Percentiles rank a stretch among this genome's conserved stretches.
phyloP scores from a whole-genome alignment of 192 early-diverging fungal species.

The Powellomyces hirtus region DNA sequence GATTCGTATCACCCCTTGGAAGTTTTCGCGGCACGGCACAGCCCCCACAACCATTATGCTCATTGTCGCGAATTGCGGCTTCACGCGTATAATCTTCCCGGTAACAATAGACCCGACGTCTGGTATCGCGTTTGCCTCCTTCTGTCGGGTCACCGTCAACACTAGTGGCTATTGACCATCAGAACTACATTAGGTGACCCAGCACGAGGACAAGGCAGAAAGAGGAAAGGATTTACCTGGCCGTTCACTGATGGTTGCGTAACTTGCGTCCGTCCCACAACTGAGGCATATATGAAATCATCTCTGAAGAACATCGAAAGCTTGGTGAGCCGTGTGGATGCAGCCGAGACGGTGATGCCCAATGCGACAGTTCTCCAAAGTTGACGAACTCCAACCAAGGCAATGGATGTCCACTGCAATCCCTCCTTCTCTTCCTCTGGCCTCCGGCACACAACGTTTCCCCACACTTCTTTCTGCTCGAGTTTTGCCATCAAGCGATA shows the following conservation, averaged over 20 bases:
- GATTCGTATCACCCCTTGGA: conserved; percentile 82
- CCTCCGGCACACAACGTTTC: too few species aligned
- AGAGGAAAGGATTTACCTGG: too few species aligned
- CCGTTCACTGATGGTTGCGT: neutral
- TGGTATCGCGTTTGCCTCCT: conserved; percentile 49
- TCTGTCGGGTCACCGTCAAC: conserved; percentile 32
- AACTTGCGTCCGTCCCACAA: conserved; percentile 26
- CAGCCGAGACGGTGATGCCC: too few species aligned
- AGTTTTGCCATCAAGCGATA: neutral
- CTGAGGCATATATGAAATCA: conserved; percentile 33
- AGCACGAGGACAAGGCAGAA: neutral
- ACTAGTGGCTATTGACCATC: too few species aligned
- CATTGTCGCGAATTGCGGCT: conserved; percentile 79
- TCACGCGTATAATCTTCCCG: conserved; percentile 88
- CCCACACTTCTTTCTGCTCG: neutral
- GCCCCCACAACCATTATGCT: conserved; percentile 88
- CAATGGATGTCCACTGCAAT: too few species aligned
- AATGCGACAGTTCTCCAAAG: too few species aligned
- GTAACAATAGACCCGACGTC: conserved; percentile 59
- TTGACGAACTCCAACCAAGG: too few species aligned
- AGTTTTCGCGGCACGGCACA: conserved; percentile 56
- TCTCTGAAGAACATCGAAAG: too few species aligned
- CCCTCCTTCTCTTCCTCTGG: too few species aligned
- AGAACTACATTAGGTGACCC: neutral
- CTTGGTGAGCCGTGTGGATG: too few species aligned